Percentiles rank a stretch among this genome's conserved stretches.
Evolutionary conservation across 805 yeast species (phyloP).

Genomic region (Saturnispora besseyi): DNA sequence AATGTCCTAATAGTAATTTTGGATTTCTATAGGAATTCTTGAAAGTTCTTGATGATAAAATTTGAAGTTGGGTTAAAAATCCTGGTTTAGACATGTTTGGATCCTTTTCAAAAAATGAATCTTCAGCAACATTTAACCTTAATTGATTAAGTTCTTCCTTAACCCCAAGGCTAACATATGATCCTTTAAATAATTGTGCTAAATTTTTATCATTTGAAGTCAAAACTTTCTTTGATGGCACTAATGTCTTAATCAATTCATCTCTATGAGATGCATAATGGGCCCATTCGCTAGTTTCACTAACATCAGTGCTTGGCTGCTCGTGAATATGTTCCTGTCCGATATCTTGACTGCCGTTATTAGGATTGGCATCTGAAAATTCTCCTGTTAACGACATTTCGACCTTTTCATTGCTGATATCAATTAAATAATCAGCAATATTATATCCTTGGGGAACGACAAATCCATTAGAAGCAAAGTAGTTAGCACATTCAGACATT

Average conservation of each 20-base stretch:
- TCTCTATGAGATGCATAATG: conserved; percentile 77
- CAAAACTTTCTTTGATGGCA: conserved; percentile 2
- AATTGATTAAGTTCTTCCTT: conserved; percentile 30
- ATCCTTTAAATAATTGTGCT: conserved; percentile 21
- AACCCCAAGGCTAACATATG: conserved; percentile 34
- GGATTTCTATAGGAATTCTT: conserved; percentile 92
- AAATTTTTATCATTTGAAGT: conserved; percentile 10
- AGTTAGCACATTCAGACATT: conserved; percentile 64
- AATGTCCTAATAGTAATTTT: conserved; percentile 75
- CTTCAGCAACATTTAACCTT: neutral
- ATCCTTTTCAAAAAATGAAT: conserved; percentile 22
- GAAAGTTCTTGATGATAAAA: conserved; percentile 79
- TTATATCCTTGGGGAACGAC: conserved; percentile 84
- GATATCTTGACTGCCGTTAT: conserved; percentile 9
- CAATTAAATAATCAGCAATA: conserved; percentile 88
- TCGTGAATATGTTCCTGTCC: conserved; percentile 22
- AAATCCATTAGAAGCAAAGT: conserved; percentile 67
- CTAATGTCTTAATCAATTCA: conserved; percentile 37
- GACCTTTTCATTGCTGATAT: conserved; percentile 62
- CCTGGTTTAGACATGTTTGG: conserved; percentile 42
- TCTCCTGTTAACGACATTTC: conserved; percentile 6
- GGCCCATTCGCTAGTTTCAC: conserved; percentile 68
- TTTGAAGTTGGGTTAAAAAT: conserved; percentile 54
- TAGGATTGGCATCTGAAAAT: neutral
- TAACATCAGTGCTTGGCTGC: conserved; percentile 19